Evolutionary conservation across 768 basidiomycete genomes (phyloP), one percentile per base, ranked within the genome.

Genomic region (Pleurotus djamor): DNA sequence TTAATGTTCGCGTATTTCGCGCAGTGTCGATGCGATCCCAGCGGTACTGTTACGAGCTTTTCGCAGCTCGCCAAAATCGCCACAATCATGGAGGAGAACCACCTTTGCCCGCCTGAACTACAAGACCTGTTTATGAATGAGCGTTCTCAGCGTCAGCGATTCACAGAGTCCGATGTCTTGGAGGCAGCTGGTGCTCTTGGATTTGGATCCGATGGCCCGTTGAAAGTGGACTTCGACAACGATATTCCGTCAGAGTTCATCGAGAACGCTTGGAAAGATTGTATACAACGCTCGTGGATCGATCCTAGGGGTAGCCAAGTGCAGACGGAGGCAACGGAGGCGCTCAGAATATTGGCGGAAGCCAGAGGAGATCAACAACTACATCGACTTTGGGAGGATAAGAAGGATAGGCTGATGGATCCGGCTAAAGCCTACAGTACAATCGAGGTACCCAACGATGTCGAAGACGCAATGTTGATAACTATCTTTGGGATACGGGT

Each of bases 21-120:
- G 0, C 91, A 94, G 70, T 89, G 85, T 67, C 88, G 91, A 60
- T 94, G 92, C 70, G 86, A 93, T 65, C 90, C 91, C 34, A 74
- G 71, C 3, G 72, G 78, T 38, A 92, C 91, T 0, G 63, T 84
- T 4, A 68, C 73, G 12, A 89, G 92, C 69, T 92, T 91, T 69
- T 80, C 83, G 2, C 76, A 79, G 56, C 72, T 93, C 44, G 77
- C 74, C 34, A 71, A 72, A 44, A 75, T 92, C 56, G 76, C 85
- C 12, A 73, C 76, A 57, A 69, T 75, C 13, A 74, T 91, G 60
- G 74, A 82, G 56, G 74, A 76, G 51, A 73, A 79, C 57, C 79
- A 79, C 34, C 77, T 66, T 33, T 84, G 71, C 64, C 82, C 73
- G 60, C 69, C 65, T 58, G 78, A 66, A 66, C 73, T 93, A 3